Evolutionary conservation across 2,329 filamentous ascomycete species (phyloP).

Genomic region (Epichloe festucae): DNA sequence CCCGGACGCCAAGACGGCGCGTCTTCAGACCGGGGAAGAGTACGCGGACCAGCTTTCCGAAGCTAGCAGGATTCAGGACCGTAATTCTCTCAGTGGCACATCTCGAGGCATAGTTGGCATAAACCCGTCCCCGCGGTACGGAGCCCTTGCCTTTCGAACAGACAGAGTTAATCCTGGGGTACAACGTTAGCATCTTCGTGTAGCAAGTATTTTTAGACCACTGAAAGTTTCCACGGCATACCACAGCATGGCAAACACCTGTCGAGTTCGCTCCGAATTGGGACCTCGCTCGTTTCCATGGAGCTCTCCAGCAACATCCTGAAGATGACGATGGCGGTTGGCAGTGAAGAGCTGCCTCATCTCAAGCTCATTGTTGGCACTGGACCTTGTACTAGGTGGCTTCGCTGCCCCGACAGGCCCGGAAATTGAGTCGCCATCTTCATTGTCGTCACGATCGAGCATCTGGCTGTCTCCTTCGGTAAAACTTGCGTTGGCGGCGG

Average conservation of each 20-base stretch:
- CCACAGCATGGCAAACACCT: slow-evolving; percentile 85
- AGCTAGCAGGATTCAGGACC: slow-evolving; percentile 90
- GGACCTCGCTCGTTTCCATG: slow-evolving; percentile 69
- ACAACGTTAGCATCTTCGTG: neutral
- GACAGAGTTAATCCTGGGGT: slow-evolving; percentile 54
- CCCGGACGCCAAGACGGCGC: slow-evolving; percentile 76
- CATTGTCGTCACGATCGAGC: slow-evolving; percentile 45
- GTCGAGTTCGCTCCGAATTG: slow-evolving; percentile 70
- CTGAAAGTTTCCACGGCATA: slow-evolving; percentile 27
- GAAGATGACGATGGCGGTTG: slow-evolving; percentile 53
- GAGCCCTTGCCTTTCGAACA: slow-evolving; percentile 69
- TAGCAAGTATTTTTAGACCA: neutral
- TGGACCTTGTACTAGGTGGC: slow-evolving; percentile 49
- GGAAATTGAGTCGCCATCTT: slow-evolving; percentile 41
- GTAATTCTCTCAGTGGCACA: slow-evolving; percentile 91
- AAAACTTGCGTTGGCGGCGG: slow-evolving; percentile 35
- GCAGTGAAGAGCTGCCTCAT: slow-evolving; percentile 61
- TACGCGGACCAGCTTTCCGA: slow-evolving; percentile 91
- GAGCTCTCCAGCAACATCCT: slow-evolving; percentile 62
- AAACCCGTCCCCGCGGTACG: slow-evolving; percentile 84
- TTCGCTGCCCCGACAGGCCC: slow-evolving; percentile 35
- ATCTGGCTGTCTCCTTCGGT: slow-evolving; percentile 46
- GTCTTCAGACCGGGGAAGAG: slow-evolving; percentile 94
- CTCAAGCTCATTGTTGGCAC: slow-evolving; percentile 69
- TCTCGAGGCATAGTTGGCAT: slow-evolving; percentile 85